Conservation (phyloP, 805 yeast species). For the Starmerella riodocensis region DNA sequence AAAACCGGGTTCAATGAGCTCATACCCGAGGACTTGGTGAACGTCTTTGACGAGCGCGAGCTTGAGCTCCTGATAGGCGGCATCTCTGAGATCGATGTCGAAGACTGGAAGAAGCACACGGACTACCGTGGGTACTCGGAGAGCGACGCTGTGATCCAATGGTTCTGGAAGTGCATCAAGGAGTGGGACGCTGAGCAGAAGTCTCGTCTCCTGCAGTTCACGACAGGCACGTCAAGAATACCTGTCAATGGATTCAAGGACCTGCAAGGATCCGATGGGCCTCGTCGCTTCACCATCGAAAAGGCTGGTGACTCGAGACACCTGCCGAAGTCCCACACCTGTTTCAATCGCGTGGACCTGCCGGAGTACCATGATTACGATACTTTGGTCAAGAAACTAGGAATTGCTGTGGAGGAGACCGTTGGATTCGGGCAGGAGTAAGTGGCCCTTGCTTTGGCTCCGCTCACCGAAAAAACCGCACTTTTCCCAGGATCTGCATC, state of each 20-base stretch:
- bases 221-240: slow-evolving; percentile 97
- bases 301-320: slow-evolving; percentile 91
- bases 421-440: slow-evolving; percentile 98
- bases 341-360: slow-evolving; percentile 96
- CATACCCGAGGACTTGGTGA: slow-evolving; percentile 91
- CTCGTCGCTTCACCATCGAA: slow-evolving; percentile 96
- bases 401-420: slow-evolving; percentile 96
- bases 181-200: slow-evolving; percentile 96
- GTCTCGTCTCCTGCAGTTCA: slow-evolving; percentile 88
- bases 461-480: too few species aligned
- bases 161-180: slow-evolving; percentile 94
- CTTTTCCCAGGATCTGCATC: too few species aligned
- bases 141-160: slow-evolving; percentile 87
- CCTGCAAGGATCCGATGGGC: slow-evolving; percentile 97
- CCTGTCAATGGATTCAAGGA: slow-evolving; percentile 99
- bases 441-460: too few species aligned
- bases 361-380: slow-evolving; percentile 86
- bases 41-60: slow-evolving; percentile 96
- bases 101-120: slow-evolving; percentile 98
- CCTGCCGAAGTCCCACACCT: slow-evolving; percentile 92
- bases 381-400: slow-evolving; percentile 72
- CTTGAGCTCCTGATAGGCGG: slow-evolving; percentile 95
- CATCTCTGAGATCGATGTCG: slow-evolving; percentile 92
- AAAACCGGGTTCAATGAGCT: slow-evolving; percentile 95
- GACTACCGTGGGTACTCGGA: slow-evolving; percentile 98